Evolutionary conservation across 2,329 filamentous ascomycete species (phyloP), one percentile per base, ranked within the genome.

Genomic region (Calonectria multiphialidica): DNA sequence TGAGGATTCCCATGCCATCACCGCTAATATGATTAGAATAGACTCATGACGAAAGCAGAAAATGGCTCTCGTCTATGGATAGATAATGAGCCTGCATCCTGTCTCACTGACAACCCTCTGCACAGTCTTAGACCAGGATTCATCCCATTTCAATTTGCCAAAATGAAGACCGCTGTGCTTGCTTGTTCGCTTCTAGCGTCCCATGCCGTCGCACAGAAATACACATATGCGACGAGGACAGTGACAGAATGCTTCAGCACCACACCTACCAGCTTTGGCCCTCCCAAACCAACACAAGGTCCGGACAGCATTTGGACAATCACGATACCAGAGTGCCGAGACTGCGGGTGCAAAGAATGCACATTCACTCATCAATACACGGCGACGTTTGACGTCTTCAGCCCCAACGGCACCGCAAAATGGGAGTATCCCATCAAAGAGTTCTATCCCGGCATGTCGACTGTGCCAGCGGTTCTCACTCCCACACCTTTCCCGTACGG

Each of bases 371-470:
- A 79, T 66, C 68, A 71, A 66, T 77, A 77, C 61, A 78, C 78
- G 42, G 73, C 76, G 49, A 78, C 75, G n/a, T 71, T 78, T 42
- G 73, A 76, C 37, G 75, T 78, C 68, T 78, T 78, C 44, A 73
- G 53, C 55, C 68, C 76, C 44, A 70, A 68, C 13, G 77, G 76
- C 53, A 68, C 76, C 23, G 64, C 62, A 30, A 66, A 70, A 40
- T 76, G 68, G 42, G 65, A 76, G 23, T 79, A 79, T 15, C 28
- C 72, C 18, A 71, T 79, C 66, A 77, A 77, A 49, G 78, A 79
- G 66, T 42, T 79, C n/a, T 79, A 78, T n/a, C 76, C 64, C 9
- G 75, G 78, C 68, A 79, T 79, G 78, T 77, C 75, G 6, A 70
- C 70, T 6, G 74, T 76, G 63, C 76, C 77, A 10, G 69, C 53